Percentiles rank a stretch among this genome's conserved stretches.
Evolutionary conservation across 2,329 filamentous ascomycete species (phyloP).

Genomic region (Talaromyces sp.): DNA sequence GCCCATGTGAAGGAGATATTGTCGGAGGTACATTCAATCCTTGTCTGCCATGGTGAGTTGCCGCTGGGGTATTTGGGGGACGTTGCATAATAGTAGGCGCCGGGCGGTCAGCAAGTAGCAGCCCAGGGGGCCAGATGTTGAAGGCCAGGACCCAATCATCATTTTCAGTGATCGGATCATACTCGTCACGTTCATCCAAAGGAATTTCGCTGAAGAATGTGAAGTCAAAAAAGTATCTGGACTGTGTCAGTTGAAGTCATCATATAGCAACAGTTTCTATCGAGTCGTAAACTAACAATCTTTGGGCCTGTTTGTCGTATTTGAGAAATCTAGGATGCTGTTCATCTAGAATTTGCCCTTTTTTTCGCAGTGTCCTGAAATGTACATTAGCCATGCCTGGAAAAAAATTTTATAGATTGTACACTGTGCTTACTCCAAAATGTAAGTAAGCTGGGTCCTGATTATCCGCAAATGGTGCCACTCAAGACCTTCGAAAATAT

Average conservation of each 20-base stretch:
- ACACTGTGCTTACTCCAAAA: neutral
- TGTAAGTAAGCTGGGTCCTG: neutral
- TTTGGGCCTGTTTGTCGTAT: neutral
- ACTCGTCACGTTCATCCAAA: neutral
- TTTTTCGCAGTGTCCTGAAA: neutral
- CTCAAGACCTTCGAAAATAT: neutral
- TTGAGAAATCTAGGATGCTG: neutral
- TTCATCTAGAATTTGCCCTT: neutral
- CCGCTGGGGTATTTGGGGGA: too few species aligned
- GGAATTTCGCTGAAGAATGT: neutral
- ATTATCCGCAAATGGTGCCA: neutral
- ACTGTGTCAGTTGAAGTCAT: neutral
- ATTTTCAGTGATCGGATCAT: neutral
- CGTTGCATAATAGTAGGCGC: too few species aligned
- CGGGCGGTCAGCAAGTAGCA: neutral
- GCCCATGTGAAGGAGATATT: too few species aligned
- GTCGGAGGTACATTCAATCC: too few species aligned
- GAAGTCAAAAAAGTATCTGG: neutral
- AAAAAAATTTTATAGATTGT: neutral
- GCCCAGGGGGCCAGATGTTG: neutral
- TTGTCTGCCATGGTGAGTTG: neutral
- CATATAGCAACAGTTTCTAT: neutral
- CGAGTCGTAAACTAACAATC: neutral
- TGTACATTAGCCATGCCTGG: neutral
- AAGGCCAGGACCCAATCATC: neutral